A percentile compares a stretch with the other conserved stretches of the same genome.
Conservation (phyloP, 2,329 filamentous ascomycete species). For the Aspergillus alliaceus region DNA sequence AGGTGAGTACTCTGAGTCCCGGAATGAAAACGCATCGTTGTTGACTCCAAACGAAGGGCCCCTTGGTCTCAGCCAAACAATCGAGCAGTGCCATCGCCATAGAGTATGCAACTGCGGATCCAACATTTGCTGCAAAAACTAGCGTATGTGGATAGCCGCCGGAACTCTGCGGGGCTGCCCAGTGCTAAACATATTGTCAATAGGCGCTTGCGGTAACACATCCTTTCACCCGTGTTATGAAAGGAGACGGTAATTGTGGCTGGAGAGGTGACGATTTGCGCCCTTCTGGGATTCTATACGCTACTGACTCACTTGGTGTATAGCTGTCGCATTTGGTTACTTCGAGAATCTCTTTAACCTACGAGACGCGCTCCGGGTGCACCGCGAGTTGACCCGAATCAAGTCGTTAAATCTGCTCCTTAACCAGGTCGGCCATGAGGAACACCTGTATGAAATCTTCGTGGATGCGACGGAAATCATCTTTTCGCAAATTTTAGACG, state of each 20-base stretch:
- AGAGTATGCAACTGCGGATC: slow-evolving; percentile 87
- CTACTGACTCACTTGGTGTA: slow-evolving; percentile 17
- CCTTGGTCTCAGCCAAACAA: slow-evolving; percentile 75
- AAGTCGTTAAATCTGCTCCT: slow-evolving; percentile 70
- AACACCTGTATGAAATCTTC: slow-evolving; percentile 78
- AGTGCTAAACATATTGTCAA: slow-evolving; percentile 14
- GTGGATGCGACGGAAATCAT: slow-evolving; percentile 71
- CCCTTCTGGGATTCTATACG: slow-evolving; percentile 5
- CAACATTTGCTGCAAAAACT: slow-evolving; percentile 82
- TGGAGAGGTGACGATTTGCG: slow-evolving; percentile 79
- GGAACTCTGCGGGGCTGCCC: not conserved
- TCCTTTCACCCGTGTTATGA: slow-evolving; percentile 81
- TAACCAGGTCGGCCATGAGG: slow-evolving; percentile 65
- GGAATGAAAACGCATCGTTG: not conserved
- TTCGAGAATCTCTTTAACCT: slow-evolving; percentile 78
- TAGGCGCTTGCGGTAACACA: slow-evolving; percentile 81
- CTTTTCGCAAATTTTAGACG: slow-evolving; percentile 61
- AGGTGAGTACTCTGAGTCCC: slow-evolving; percentile 39
- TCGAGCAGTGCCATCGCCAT: slow-evolving; percentile 74
- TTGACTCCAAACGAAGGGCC: slow-evolving; percentile 63
- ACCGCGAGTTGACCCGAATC: slow-evolving; percentile 71
- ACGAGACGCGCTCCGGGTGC: slow-evolving; percentile 64
- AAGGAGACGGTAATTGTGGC: slow-evolving; percentile 93
- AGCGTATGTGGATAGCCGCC: slow-evolving; percentile 53
- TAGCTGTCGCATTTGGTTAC: slow-evolving; percentile 92